phyloP scores from a whole-genome alignment of 139 green algal genomes.

The Spirogloea muscicola region DNA sequence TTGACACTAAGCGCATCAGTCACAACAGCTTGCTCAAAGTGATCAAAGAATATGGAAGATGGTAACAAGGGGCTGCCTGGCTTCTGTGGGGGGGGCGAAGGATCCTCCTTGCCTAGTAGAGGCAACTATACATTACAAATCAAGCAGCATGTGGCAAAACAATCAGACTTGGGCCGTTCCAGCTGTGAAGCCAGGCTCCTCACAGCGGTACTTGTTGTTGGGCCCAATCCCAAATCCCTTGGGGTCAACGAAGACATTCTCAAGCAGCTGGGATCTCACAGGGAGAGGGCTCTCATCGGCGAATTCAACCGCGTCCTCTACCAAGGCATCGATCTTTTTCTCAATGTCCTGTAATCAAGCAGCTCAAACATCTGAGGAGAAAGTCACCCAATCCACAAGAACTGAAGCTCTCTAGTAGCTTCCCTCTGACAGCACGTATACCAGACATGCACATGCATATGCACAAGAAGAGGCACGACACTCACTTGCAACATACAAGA shows the following conservation, averaged over 20 bases:
- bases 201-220: slow-evolving; percentile 46
- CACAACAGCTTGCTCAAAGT: no score
- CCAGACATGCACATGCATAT: not conserved
- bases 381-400: not conserved
- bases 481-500: not conserved
- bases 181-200: slow-evolving; percentile 38
- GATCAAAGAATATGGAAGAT: no score
- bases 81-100: no score
- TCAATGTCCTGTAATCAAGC: slow-evolving; percentile 37
- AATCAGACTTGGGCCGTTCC: slow-evolving; percentile 36
- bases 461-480: not conserved
- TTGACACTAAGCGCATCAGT: no score
- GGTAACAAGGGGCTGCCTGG: no score
- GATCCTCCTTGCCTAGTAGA: no score
- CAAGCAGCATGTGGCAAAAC: no score
- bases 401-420: not conserved
- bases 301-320: slow-evolving; percentile 90
- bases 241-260: slow-evolving; percentile 97
- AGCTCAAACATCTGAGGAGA: not conserved
- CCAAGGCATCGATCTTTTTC: slow-evolving; percentile 57
- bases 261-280: slow-evolving; percentile 69
- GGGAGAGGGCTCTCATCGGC: slow-evolving; percentile 87
- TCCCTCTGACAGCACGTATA: not conserved
- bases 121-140: no score
- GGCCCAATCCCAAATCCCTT: slow-evolving; percentile 53